These are phyloP conservation scores for Aspergillus avenaceus DNA, from an alignment of 495 filamentous ascomycete species.

Conservation along the genomic window DNA sequence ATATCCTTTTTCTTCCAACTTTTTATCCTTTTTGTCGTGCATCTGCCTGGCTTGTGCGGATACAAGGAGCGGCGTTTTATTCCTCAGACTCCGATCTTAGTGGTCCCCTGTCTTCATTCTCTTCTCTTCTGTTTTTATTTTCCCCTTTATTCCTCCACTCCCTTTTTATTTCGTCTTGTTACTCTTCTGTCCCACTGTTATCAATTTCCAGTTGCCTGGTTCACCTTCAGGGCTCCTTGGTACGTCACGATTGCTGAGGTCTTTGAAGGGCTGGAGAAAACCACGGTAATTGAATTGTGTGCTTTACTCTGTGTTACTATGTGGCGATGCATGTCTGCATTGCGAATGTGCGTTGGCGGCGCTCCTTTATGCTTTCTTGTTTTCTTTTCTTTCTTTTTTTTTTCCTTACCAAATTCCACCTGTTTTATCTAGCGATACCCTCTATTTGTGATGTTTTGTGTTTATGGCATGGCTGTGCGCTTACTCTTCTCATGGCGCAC, in stretches of 20 bases:
- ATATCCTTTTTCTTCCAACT: neutral
- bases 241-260: slow-evolving; percentile 8
- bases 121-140: neutral
- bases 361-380: slow-evolving; percentile 12
- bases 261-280: slow-evolving; percentile 9
- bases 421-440: slow-evolving; percentile 27
- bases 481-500: neutral
- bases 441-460: slow-evolving; percentile 15
- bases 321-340: slow-evolving; percentile 10
- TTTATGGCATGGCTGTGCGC: slow-evolving; percentile 11
- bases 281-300: slow-evolving; percentile 4
- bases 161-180: slow-evolving; percentile 3
- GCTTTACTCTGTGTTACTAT: slow-evolving; percentile 4
- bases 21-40: neutral
- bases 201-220: slow-evolving; percentile 2
- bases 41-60: slow-evolving; percentile 1
- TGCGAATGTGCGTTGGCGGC: slow-evolving; percentile 11
- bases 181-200: neutral
- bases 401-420: slow-evolving; percentile 3
- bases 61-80: slow-evolving; percentile 11
- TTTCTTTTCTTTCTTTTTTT: slow-evolving; percentile 3
- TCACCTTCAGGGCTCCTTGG: slow-evolving; percentile 11
- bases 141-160: neutral
- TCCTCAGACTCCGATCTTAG: neutral
- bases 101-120: neutral